Base-by-base conservation (phyloP, 495 filamentous ascomycete genomes). In the Zalerion maritima region DNA sequence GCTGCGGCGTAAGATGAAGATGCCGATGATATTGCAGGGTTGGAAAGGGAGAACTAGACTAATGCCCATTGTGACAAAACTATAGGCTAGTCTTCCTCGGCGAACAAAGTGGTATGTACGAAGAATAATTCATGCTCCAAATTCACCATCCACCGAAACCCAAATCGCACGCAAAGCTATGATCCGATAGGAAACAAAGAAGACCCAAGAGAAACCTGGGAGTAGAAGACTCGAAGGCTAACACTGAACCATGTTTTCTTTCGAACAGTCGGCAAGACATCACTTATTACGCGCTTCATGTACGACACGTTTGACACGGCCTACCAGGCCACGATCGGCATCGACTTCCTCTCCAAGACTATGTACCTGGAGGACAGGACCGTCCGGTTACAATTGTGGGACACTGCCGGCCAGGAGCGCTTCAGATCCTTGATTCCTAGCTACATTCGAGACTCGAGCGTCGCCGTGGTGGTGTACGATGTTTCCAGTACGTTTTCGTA, bases 251-350 rank as follows among this genome's bases (percentile, higher is more conserved):
- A 7, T 15, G 5, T 17, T 19, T n/a, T 25, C 25, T 35, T 38
- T 12, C 32, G 34, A 25, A 37, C 54, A 94, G 89, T 97, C 34
- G 89, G 89, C 40, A 97, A 97, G 64, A 97, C 89, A 21, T 96
- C 91, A 24, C 61, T 97, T 47, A 97, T 97, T 52, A 97, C 89
- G 31, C 78, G 89, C 34, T 97, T 97, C 64, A 97, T 97, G 89
- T 97, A 97, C 67, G 89, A 97, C 59, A 94, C 89, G 19, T 97
- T 97, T 70, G 91, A 97, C 66, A 94, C 92, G 62, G 96, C 86
- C 71, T 97, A 97, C 58, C 89, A 97, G 59, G 89, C 89, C 24
- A 97, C 89, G 31, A 97, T 97, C 47, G 89, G 89, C 52, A 97
- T 97, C 59, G 89, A 97, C 62, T 97, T 97, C 50, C 74, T 97